Base-by-base conservation (phyloP, 169 alveolate genomes). In the Eimeria acervulina region DNA sequence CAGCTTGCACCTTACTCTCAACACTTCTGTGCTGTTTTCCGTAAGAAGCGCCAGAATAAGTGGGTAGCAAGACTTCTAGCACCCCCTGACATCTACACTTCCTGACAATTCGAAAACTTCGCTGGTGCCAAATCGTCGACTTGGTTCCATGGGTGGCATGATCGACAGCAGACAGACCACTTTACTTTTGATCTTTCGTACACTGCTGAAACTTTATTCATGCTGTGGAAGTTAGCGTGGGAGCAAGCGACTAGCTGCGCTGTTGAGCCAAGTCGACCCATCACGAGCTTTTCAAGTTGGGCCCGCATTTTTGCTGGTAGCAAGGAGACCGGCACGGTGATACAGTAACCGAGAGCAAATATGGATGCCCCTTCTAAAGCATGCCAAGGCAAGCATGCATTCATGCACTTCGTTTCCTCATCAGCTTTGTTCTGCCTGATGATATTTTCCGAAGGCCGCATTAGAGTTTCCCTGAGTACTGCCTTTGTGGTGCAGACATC, bases 41-140 rank as follows among this genome's bases (percentile, higher is more conserved):
- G 4, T 23, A 47, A 33, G 40, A n/a, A 78, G 63, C 61, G 63
- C 89, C 89, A 70, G 7, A 40, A 78, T 47, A n/a, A 17, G 6
- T 44, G 6, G 40, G 28, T 38, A 42, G 26, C 87, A 40, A 23
- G 10, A 36, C 63, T 40, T 44, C 63, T 4, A 78, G 63, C 89
- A 42, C 26, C 89, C 89, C 89, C 66, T 42, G 89, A 40, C 89
- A 78, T 42, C 12, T 78, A 78, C 19, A 38, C 85, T 38, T 38
- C 38, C 68, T 78, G 63, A 78, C 51, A 78, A 13, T n/a, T 12
- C 89, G 47, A 42, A 7, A 23, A 66, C 26, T 74, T 8, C 66
- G 66, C 40, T 44, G 61, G 68, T 0, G 52, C 63, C 63, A 38
- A 42, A 21, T 23, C 89, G 40, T 47, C 44, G 87, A 78, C 44